Evolutionary conservation across 495 filamentous ascomycete genomes (phyloP).

Genomic region (Neurospora sp.): DNA sequence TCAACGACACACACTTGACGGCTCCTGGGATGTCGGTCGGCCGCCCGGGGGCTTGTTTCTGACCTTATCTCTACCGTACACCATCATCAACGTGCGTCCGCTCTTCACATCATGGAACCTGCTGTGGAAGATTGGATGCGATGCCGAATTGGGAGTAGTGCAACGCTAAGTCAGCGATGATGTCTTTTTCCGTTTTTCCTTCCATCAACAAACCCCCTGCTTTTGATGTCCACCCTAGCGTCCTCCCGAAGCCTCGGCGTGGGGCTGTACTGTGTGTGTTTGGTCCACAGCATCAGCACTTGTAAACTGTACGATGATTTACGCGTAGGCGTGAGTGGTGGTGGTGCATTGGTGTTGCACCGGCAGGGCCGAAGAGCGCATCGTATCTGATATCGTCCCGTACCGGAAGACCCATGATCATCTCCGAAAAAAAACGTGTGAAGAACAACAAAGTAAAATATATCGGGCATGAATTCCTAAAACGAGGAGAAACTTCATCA

Average conservation of each 20-base stretch:
- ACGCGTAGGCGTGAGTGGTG: not conserved
- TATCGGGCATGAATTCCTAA: not conserved
- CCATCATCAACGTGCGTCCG: not conserved
- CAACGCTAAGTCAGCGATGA: not conserved
- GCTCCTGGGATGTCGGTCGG: not conserved
- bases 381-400: not conserved
- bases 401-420: not conserved
- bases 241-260: not conserved
- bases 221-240: not conserved
- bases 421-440: not conserved
- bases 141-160: not conserved
- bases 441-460: not conserved
- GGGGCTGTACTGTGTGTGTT: not conserved
- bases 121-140: not conserved
- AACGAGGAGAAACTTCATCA: not conserved
- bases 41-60: not conserved
- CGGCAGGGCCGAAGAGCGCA: not conserved
- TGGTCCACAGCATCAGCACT: not conserved
- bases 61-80: not conserved
- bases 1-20: not conserved
- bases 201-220: not conserved
- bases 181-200: not conserved
- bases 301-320: not conserved
- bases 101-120: not conserved
- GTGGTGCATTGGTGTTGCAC: not conserved